A percentile compares a stretch with the other conserved stretches of the same genome.
Conservation (phyloP, 2,329 filamentous ascomycete genomes). For the Apiospora koreana region DNA sequence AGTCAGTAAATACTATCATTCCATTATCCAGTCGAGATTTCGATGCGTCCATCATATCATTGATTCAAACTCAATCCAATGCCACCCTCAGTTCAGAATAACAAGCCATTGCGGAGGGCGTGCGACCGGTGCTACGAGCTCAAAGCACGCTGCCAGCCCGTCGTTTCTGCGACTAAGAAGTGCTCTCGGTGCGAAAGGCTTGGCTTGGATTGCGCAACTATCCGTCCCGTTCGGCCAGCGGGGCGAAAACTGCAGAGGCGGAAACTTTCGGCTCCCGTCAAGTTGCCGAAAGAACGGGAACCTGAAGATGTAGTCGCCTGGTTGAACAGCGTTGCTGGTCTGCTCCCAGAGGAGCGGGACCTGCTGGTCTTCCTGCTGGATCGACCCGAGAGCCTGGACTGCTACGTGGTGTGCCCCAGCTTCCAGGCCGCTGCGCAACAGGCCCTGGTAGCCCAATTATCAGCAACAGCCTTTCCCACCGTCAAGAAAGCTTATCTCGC, state of each 20-base stretch:
- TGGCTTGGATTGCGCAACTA: constrained; percentile 19
- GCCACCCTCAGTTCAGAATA: neutral
- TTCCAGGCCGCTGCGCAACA: constrained; percentile 23
- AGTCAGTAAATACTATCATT: neutral
- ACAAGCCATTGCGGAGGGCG: neutral
- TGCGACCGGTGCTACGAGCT: constrained; percentile 2
- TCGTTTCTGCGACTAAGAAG: neutral
- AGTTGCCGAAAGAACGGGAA: neutral
- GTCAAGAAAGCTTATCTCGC: constrained; percentile 30
- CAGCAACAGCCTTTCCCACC: constrained; percentile 17
- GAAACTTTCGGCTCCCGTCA: neutral
- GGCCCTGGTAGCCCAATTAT: constrained; percentile 19
- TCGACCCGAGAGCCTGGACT: constrained; percentile 22
- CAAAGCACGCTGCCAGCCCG: neutral
- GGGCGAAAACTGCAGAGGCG: constrained; percentile 21
- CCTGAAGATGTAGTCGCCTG: neutral
- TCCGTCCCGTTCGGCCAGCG: constrained; percentile 20
- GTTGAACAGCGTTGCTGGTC: constrained; percentile 13
- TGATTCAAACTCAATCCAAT: neutral
- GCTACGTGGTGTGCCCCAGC: constrained; percentile 22
- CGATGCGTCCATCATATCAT: neutral
- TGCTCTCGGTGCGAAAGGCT: constrained; percentile 24
- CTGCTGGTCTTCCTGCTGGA: constrained; percentile 24
- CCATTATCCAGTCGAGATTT: neutral
- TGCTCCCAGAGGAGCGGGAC: constrained; percentile 23